Evolutionary conservation across 208 protist genomes (phyloP), one percentile per base, ranked within the genome.

Genomic region (Vickermania spadyakhi): DNA sequence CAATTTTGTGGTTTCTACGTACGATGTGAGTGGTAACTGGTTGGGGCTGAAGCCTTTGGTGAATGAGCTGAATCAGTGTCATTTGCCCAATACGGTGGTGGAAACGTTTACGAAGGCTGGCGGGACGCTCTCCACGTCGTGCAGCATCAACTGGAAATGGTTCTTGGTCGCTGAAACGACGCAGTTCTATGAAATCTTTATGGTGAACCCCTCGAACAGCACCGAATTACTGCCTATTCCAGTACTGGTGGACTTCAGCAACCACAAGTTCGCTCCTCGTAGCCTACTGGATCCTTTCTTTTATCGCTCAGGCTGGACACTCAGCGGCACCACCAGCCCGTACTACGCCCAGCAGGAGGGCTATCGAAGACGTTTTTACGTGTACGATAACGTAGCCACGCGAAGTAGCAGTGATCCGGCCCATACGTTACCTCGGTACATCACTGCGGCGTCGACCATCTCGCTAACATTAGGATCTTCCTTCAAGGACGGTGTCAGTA

Each of bases 131-230:
- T 27, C 31, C 3, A 62, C 63, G 22, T 27, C 22, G 18, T 91
- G 84, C 70, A 28, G 66, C 64, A 14, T 72, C 18, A 75, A 77
- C 61, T 79, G 68, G 74, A 58, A 11, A 0, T 83, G 69, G 67
- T 79, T 68, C 42, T 58, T 75, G 13, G 42, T 45, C 18, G 70
- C 72, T 3, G 55, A 59, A n/a, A 13, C 58, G 23, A 79, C 75
- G 26, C 11, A 69, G 2, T 86, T 92, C 60, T 89, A 81, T 60
- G 84, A 94, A 25, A n/a, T 88, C 14, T 94, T 77, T 59, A 26
- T 94, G 7, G 64, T 68, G 2, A 70, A 91, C 64, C 72, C 75
- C 5, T 27, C 31, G 3, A 89, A 92, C 60, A 54, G 23, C 5
- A 70, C 68, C 26, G 64, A 77, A 23, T 61, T 80, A n/a, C 41